phyloP scores from a whole-genome alignment of 1,284 basidiomycete genomes.

The Pholiota adiposa region DNA sequence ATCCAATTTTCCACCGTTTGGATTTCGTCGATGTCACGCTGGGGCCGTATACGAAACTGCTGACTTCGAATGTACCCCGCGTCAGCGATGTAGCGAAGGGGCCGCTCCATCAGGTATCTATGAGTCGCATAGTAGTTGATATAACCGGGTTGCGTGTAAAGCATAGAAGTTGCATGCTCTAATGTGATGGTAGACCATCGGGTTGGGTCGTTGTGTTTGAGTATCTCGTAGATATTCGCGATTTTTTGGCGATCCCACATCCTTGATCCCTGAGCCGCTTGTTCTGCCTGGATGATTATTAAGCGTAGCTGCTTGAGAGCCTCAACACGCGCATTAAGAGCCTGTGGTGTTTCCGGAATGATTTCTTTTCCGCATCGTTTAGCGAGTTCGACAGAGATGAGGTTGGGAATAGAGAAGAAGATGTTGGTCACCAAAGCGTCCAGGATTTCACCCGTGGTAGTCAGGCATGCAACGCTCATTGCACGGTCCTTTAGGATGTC shows the following conservation, averaged over 20 bases:
- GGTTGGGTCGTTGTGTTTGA: conserved; percentile 49
- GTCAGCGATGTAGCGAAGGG: conserved; percentile 69
- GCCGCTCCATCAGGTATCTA: conserved; percentile 69
- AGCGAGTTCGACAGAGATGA: conserved; percentile 51
- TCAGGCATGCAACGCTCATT: conserved; percentile 36
- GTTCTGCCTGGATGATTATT: conserved; percentile 42
- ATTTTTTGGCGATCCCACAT: conserved; percentile 34
- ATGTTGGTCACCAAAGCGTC: conserved; percentile 52
- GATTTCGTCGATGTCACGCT: conserved; percentile 61
- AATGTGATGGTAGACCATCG: conserved; percentile 58
- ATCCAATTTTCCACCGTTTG: conserved; percentile 58
- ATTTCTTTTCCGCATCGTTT: conserved; percentile 48
- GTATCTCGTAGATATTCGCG: conserved; percentile 46
- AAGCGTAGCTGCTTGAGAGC: conserved; percentile 55
- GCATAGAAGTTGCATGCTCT: conserved; percentile 49
- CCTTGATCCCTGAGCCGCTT: conserved; percentile 43
- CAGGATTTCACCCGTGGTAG: conserved; percentile 55
- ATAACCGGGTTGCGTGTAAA: conserved; percentile 41
- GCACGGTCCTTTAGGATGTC: conserved; percentile 36
- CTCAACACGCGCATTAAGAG: conserved; percentile 60
- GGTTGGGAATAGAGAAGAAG: conserved; percentile 58
- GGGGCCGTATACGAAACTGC: conserved; percentile 73
- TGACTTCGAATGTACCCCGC: conserved; percentile 60
- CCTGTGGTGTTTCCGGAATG: conserved; percentile 32
- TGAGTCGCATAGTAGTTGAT: conserved; percentile 70